Conservation (phyloP, 2,329 filamentous ascomycete species). For the Graphiopsis chlorocephala region DNA sequence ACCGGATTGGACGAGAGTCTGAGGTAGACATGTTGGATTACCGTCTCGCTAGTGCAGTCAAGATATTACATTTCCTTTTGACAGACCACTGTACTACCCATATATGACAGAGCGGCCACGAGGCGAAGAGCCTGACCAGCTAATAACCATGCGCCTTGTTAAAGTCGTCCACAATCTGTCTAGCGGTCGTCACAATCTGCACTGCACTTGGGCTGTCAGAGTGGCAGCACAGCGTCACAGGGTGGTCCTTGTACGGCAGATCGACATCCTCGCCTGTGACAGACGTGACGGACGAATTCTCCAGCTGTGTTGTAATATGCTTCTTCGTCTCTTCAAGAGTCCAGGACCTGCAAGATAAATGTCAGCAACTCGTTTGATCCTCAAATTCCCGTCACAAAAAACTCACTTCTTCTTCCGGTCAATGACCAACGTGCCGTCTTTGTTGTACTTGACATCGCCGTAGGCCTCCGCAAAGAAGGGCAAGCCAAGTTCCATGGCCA, state of each 20-base stretch:
- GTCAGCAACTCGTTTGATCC: not conserved
- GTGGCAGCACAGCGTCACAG: constrained; percentile 46
- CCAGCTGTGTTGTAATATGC: constrained; percentile 42
- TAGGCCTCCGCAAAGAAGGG: constrained; percentile 53
- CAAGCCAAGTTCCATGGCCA: constrained; percentile 52
- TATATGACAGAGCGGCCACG: not conserved
- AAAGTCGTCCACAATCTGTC: constrained; percentile 43
- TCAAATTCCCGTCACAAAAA: too few species aligned
- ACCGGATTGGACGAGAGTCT: too few species aligned
- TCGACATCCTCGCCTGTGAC: constrained; percentile 43
- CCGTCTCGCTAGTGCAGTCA: not conserved
- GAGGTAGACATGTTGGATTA: not conserved
- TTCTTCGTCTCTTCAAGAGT: constrained; percentile 41
- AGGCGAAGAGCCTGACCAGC: not conserved
- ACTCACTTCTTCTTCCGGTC: constrained; percentile 57
- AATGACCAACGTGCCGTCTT: constrained; percentile 52
- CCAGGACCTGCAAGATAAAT: constrained; percentile 37
- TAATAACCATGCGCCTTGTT: constrained; percentile 32
- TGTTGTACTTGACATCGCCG: constrained; percentile 56
- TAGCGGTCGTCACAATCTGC: constrained; percentile 43
- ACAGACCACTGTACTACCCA: not conserved
- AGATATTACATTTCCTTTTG: not conserved
- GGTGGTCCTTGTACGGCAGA: constrained; percentile 41
- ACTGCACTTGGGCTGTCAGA: constrained; percentile 45
- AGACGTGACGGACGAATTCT: constrained; percentile 40